phyloP scores from a whole-genome alignment of 2,329 filamentous ascomycete genomes.

The Cadophora sp. region DNA sequence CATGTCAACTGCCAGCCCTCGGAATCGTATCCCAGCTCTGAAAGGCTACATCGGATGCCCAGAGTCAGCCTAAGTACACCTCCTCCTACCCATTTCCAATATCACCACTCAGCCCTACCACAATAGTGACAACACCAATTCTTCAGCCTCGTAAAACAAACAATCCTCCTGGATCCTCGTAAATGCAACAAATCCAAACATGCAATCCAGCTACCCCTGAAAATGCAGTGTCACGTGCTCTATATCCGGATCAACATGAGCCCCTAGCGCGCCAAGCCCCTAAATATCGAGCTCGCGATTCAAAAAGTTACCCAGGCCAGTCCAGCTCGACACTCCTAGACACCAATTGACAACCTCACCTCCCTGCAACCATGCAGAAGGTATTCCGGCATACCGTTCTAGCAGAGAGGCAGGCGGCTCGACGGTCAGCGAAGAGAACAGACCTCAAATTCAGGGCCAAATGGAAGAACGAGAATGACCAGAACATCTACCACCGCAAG shows the following conservation, averaged over 20 bases:
- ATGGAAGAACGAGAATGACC: conserved; percentile 34
- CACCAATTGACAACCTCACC: conserved; percentile 21
- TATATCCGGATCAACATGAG: not conserved
- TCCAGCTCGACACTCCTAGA: not conserved
- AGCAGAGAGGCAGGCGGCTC: conserved; percentile 68
- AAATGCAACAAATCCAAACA: conserved; percentile 18
- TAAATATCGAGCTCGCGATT: conserved; percentile 26
- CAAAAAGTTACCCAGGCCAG: conserved; percentile 31
- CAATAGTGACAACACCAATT: not conserved
- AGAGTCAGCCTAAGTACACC: not conserved
- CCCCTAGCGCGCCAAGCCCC: conserved; percentile 34
- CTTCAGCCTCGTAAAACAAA: conserved; percentile 22
- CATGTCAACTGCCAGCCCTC: conserved; percentile 9
- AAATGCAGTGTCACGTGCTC: conserved; percentile 24
- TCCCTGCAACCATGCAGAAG: conserved; percentile 66
- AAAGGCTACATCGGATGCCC: not conserved
- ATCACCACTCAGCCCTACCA: conserved; percentile 19
- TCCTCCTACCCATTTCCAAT: not conserved
- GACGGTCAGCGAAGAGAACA: conserved; percentile 50
- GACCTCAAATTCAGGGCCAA: conserved; percentile 41
- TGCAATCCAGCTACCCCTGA: conserved; percentile 2
- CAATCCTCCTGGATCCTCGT: conserved; percentile 9
- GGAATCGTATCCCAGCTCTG: not conserved
- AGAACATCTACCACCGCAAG: conserved; percentile 36
- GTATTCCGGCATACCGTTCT: conserved; percentile 70